Evolutionary conservation across 139 green algal species (phyloP).

Genomic region (Coelastrella sp.): DNA sequence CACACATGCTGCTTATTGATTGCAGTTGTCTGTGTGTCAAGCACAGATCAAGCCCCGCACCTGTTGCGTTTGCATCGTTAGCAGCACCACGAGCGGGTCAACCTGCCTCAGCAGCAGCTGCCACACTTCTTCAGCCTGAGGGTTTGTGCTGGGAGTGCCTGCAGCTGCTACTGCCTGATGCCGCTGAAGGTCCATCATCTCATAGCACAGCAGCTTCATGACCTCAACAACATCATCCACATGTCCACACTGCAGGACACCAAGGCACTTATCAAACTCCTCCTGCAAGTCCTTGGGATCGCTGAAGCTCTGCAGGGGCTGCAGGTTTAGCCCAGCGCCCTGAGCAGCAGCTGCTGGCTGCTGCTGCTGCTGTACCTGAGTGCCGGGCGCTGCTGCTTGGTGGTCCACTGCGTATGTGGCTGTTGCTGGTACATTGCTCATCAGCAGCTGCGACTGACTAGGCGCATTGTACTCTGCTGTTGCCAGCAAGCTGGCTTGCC

Average conservation of each 20-base stretch:
- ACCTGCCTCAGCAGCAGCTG: constrained; percentile 50
- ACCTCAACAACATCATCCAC: constrained; percentile 72
- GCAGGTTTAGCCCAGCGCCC: not conserved
- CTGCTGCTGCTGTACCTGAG: constrained; percentile 16
- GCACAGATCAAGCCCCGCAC: constrained; percentile 16
- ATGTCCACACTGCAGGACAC: constrained; percentile 12
- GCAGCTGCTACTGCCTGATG: constrained; percentile 3
- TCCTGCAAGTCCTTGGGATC: constrained; percentile 16
- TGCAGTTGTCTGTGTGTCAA: not conserved
- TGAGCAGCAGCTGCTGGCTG: constrained; percentile 1
- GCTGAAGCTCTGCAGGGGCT: constrained; percentile 30
- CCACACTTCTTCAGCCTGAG: constrained; percentile 15
- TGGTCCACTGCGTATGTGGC: not conserved
- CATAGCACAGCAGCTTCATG: constrained; percentile 89
- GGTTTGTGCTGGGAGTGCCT: not conserved
- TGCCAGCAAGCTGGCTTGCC: not conserved
- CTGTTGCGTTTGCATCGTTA: constrained; percentile 47
- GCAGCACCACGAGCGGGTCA: constrained; percentile 50
- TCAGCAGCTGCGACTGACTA: constrained; percentile 5
- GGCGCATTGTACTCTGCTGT: not conserved
- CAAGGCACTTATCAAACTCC: constrained; percentile 47
- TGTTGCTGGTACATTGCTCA: not conserved
- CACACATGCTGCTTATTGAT: not conserved
- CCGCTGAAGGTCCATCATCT: constrained; percentile 70
- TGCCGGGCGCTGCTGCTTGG: not conserved